These are phyloP conservation scores for Magnolia officinalis DNA, from an alignment of 164 flowering plant genomes.

Conservation along the genomic window DNA sequence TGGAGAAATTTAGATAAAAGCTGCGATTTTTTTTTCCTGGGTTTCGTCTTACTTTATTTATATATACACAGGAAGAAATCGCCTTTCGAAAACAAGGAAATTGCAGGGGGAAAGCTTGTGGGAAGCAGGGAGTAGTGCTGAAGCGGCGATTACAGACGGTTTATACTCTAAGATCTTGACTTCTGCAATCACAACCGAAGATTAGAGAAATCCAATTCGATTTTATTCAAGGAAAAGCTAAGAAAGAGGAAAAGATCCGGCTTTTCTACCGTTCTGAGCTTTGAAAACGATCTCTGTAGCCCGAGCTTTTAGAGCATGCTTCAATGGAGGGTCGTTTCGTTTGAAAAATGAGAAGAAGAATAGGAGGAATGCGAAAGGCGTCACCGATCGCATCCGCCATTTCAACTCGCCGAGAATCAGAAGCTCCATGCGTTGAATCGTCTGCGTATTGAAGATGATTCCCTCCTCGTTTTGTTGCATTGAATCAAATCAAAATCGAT, in stretches of 20 bases:
- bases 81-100: conserved; percentile 29
- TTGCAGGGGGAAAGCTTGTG: conserved; percentile 50
- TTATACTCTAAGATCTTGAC: conserved; percentile 47
- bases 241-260: not conserved
- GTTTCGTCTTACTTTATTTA: conserved; percentile 42
- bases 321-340: conserved; percentile 35
- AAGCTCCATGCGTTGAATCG: conserved; percentile 53
- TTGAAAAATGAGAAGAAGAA: conserved; percentile 48
- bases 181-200: conserved; percentile 27
- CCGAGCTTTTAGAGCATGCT: conserved; percentile 39
- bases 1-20: not conserved
- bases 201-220: not conserved
- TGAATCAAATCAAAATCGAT: not conserved
- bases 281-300: conserved; percentile 48
- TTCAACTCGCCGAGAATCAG: conserved; percentile 55
- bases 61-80: conserved; percentile 37
- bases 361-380: conserved; percentile 57
- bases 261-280: conserved; percentile 44
- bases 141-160: conserved; percentile 64
- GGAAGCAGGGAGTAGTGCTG: conserved; percentile 55
- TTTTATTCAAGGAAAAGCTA: not conserved
- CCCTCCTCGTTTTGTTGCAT: conserved; percentile 41
- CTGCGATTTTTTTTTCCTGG: not conserved
- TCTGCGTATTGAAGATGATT: conserved; percentile 41
- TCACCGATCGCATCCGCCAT: conserved; percentile 77